These are phyloP conservation scores for Novakomyces olei DNA, from an alignment of 805 yeast species.

Conservation along the genomic window DNA sequence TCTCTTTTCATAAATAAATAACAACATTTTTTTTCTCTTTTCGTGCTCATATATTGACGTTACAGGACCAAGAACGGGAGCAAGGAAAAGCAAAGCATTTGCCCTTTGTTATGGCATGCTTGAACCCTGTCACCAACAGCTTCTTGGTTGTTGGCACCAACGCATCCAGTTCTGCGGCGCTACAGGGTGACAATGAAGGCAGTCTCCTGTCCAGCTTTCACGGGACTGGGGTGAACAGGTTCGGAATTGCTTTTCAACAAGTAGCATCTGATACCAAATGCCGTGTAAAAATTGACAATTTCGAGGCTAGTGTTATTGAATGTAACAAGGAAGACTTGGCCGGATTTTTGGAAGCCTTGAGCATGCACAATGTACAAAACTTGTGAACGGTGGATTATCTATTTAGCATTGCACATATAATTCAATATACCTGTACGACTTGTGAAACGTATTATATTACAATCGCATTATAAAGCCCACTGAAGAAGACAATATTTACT, in stretches of 20 bases:
- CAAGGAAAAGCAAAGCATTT: constrained; percentile 21
- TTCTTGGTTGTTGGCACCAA: constrained; percentile 78
- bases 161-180: constrained; percentile 38
- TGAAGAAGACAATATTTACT: too few relatives aligned
- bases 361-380: too few relatives aligned
- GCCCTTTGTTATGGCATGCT: constrained; percentile 71
- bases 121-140: constrained; percentile 50
- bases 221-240: constrained; percentile 47
- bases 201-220: too few relatives aligned
- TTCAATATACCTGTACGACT: too few relatives aligned
- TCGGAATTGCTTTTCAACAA: constrained; percentile 77
- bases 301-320: constrained; percentile 84
- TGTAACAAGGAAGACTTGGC: constrained; percentile 68
- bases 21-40: too few relatives aligned
- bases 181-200: constrained; percentile 12
- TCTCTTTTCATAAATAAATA: too few relatives aligned
- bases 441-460: too few relatives aligned
- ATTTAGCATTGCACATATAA: too few relatives aligned
- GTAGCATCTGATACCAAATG: constrained; percentile 73
- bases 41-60: too few relatives aligned
- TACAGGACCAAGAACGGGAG: constrained; percentile 29
- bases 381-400: too few relatives aligned
- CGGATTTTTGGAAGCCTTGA: constrained; percentile 73
- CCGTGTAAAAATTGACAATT: constrained; percentile 74
- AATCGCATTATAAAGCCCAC: too few relatives aligned